A percentile compares a stretch with the other conserved stretches of the same genome.
phyloP scores from a whole-genome alignment of 768 basidiomycete genomes.

The Podaxis mareebaensis region DNA sequence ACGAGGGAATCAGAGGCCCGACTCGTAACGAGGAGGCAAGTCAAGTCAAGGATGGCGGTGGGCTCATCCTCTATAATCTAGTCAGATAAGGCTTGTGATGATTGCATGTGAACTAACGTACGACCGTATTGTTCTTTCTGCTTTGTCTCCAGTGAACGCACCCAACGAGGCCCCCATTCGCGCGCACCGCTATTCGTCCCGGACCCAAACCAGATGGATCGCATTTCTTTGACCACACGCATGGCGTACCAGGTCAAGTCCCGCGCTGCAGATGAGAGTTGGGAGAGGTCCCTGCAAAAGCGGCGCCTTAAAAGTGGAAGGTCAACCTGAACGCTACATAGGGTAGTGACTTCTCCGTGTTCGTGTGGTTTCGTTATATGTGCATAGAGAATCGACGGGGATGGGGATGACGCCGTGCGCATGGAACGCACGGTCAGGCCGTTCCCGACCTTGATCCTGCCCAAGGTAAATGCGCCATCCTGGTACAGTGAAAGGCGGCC shows the following conservation, averaged over 20 bases:
- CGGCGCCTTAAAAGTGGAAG: conserved; percentile 59
- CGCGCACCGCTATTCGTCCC: conserved; percentile 66
- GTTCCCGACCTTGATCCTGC: conserved; percentile 28
- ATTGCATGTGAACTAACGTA: conserved; percentile 33
- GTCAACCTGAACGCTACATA: conserved; percentile 32
- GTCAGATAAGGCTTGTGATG: conserved; percentile 16
- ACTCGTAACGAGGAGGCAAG: conserved; percentile 68
- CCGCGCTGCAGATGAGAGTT: conserved; percentile 65
- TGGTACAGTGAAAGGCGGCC: conserved; percentile 67
- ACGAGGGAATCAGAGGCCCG: conserved; percentile 66
- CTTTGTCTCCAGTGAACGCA: conserved; percentile 60
- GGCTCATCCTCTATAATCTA: conserved; percentile 53
- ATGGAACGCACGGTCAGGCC: conserved; percentile 43
- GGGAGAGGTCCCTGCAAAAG: conserved; percentile 67
- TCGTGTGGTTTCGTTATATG: conserved; percentile 40
- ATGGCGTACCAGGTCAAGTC: conserved; percentile 74
- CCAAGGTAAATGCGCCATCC: conserved; percentile 77
- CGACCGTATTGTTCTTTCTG: conserved; percentile 69
- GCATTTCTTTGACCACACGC: conserved; percentile 73
- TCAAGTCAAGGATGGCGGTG: conserved; percentile 70
- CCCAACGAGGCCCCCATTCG: conserved; percentile 73
- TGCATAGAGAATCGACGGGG: conserved; percentile 26
- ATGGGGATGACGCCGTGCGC: conserved; percentile 39
- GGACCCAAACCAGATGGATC: conserved; percentile 70
- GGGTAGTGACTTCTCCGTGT: not conserved